Conservation (phyloP, 192 early-diverging fungal species). For the Coemansia sp. region DNA sequence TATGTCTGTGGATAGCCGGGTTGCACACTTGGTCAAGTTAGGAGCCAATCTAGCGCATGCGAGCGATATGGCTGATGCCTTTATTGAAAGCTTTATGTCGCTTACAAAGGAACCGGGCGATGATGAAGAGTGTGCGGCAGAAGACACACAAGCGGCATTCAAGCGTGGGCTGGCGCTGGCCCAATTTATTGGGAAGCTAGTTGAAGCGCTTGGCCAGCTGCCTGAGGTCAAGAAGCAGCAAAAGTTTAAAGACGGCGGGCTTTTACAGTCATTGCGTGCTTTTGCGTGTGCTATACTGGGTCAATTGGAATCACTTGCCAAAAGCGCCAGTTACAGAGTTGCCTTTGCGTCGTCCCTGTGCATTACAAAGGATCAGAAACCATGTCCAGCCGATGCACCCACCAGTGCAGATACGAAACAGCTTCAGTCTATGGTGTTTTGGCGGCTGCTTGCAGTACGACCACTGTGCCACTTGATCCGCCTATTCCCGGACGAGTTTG, state of each 20-base stretch:
- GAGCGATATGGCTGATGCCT: constrained; percentile 5
- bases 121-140: neutral
- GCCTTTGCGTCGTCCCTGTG: constrained; percentile 16
- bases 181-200: constrained; percentile 18
- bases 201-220: constrained; percentile 11
- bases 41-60: constrained; percentile 3
- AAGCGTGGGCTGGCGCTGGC: constrained; percentile 24
- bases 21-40: constrained; percentile 8
- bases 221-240: neutral
- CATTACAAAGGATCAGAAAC: neutral
- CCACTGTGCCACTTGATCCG: constrained; percentile 38
- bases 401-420: neutral
- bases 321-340: constrained; percentile 9
- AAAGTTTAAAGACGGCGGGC: constrained; percentile 4
- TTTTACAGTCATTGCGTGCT: constrained; percentile 17
- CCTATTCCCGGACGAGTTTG: constrained; percentile 44
- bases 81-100: neutral
- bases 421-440: constrained; percentile 18
- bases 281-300: constrained; percentile 29
- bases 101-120: neutral
- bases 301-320: constrained; percentile 38
- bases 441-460: constrained; percentile 32
- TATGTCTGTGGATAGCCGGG: constrained; percentile 13
- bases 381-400: neutral
- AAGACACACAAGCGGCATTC: neutral